Evolutionary conservation across 106 monocot species (phyloP), one percentile per base, ranked within the genome.

Genomic region (Narthecium ossifragum): DNA sequence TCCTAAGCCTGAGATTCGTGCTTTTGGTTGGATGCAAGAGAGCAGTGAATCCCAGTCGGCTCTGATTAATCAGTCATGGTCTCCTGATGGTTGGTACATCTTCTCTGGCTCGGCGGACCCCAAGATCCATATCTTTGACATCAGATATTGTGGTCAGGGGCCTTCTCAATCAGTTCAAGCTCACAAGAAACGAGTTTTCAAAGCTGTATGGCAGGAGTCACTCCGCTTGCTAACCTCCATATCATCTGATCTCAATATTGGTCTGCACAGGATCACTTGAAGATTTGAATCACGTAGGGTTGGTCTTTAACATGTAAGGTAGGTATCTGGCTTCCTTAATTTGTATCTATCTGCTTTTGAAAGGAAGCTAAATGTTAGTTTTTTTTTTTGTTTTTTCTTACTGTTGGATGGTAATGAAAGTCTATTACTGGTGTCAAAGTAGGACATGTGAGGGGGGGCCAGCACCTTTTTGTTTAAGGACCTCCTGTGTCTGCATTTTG

Each of bases 1-100:
- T 40, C 55, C 80, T 70, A 67, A 78, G 40, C 83, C 72, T 1
- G 89, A 94, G 37, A 67, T 94, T 29, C 94, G 90, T 66, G 57
- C 72, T 23, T 80, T 94, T 45, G 94, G 94, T 2, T 90, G 89
- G 89, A 90, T 90, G 54, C 94, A 88, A 43, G 88, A 85, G 53
- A 83, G 80, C 72, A 94, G 94, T 31, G 94, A 94, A 39, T 89
- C 94, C 4, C 89, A 89, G 26, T 94, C 94, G 29, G 89, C 89
- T 31, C 73, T 94, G 14, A 83, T 94, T 9, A 94, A 83, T 56
- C 89, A 85, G 30, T 61, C 82, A 8, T 94, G 94, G 94, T 94
- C 94, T 46, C 79, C 89, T 32, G 85, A 89, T 71, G 94, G 89
- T 23, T 67, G 70, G 30, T 78, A 80, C 45, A 6, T 89, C 7